Evolutionary conservation across 2,329 filamentous ascomycete genomes (phyloP), one percentile per base, ranked within the genome.

Genomic region (Xylariaceae sp.): DNA sequence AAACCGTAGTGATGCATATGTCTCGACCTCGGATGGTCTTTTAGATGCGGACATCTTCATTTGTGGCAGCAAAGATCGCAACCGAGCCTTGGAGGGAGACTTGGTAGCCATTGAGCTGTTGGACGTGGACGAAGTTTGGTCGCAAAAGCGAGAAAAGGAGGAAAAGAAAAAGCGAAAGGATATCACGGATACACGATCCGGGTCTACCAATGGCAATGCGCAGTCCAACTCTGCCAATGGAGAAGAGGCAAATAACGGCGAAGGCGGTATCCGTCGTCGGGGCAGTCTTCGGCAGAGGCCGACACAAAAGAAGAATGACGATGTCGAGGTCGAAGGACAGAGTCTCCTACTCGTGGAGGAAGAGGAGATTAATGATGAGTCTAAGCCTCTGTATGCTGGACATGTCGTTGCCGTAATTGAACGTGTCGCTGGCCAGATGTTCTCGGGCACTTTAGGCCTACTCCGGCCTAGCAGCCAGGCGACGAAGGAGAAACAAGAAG

Each of bases 101-200:
- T 78, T 95, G 41, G 93, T 98, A 44, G 93, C 93, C 24, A 82
- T 98, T 40, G 93, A 98, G 68, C 82, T 98, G 35, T 81, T 98
- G 38, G 91, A 98, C 59, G 93, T 98, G 7, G 93, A 97, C 62
- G 93, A 98, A 62, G 93, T 98, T 3, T 98, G 93, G 93, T 81
- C 85, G 18, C 93, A 98, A 73, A 98, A 98, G 76, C 88, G 89
- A 42, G 93, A 98, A 66, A 98, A 98, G 66, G 93, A 98, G 69
- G 93, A 98, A 66, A 98, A 98, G 79, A 98, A 98, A 81, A 98
- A 97, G 74, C 87, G 93, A 65, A 98, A 98, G 75, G 93, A 98
- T 60, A 95, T 96, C 45, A 94, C 89, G 26, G 93, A 97, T 62
- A 90, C 88, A 44, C 83, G 91, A 51, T 81, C 80, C 39, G 84